Evolutionary conservation across 805 yeast species (phyloP).

Genomic region (Wickerhamomyces alni): DNA sequence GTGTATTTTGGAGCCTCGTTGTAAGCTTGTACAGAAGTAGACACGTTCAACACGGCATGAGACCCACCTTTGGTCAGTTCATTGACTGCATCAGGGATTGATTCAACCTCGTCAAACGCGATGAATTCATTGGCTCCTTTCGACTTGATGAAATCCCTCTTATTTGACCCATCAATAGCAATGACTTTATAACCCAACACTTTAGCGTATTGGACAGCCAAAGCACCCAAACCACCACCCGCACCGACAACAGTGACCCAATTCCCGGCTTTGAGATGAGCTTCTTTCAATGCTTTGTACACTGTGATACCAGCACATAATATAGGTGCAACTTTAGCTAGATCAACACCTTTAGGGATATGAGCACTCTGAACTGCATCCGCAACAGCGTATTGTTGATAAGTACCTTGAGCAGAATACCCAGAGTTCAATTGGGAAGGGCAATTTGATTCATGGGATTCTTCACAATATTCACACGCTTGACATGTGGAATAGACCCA

Average conservation of each 20-base stretch:
- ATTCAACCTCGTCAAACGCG: constrained; percentile 46
- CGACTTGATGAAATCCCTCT: constrained; percentile 39
- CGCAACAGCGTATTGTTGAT: constrained; percentile 81
- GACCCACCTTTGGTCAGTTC: constrained; percentile 51
- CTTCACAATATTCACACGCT: constrained; percentile 48
- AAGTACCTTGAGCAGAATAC: constrained; percentile 77
- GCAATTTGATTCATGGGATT: constrained; percentile 45
- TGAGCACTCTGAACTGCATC: constrained; percentile 78
- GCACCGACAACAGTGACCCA: constrained; percentile 72
- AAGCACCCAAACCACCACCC: constrained; percentile 68
- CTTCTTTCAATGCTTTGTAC: constrained; percentile 78
- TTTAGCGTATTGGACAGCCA: constrained; percentile 63
- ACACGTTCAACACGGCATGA: constrained; percentile 60
- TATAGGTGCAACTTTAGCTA: constrained; percentile 68
- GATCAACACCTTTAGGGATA: constrained; percentile 61
- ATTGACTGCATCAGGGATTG: constrained; percentile 29
- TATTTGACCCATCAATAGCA: constrained; percentile 59
- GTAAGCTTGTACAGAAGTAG: constrained; percentile 57
- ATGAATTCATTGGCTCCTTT: constrained; percentile 54
- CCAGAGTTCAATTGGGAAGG: constrained; percentile 73
- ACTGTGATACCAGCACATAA: constrained; percentile 86
- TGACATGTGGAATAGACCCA: constrained; percentile 57
- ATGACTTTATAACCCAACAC: constrained; percentile 66
- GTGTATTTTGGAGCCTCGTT: constrained; percentile 47
- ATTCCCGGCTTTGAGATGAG: constrained; percentile 55